Evolutionary conservation across 768 basidiomycete genomes (phyloP), one percentile per base, ranked within the genome.

Genomic region (Chalciporus pseudorubinellus): DNA sequence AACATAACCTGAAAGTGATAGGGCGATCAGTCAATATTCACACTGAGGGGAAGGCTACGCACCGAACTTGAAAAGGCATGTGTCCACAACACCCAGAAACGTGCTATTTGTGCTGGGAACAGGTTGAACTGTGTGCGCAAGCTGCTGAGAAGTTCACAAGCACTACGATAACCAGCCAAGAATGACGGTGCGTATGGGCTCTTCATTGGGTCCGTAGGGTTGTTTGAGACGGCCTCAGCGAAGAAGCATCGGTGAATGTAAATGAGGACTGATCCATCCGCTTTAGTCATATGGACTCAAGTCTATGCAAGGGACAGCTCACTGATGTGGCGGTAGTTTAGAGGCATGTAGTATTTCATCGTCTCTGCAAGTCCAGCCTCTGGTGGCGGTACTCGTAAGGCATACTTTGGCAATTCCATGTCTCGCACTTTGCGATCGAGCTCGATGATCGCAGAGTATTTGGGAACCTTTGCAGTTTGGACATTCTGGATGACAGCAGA

Each of bases 241-340:
- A 89, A 87, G 73, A 85, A 89, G 58, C 84, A 82, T 14, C 87
- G 83, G 63, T 88, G 86, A 44, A 88, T 78, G 61, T 87, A 87
- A 9, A 88, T 69, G 28, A 88, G 72, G n/a, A 83, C 86, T 88
- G 50, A 2, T 20, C 45, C 24, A 26, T 44, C 21, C 29, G 39
- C 19, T 10, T 12, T 36, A 38, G 20, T 19, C 19, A 26, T 8
- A 31, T 13, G 29, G 29, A 12, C 29, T 31, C 22, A 10, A 18
- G 39, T 39, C 21, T 39, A 7, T 11, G 41, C 7, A 48, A 39
- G 42, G 3, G 1, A 31, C 3, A 66, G 61, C 83, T 60, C 20
- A 88, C 87, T 82, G 31, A 84, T 72, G 59, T 86, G 80, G 1
- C 83, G 77, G 64, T 89, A 89, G 60, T 89, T 88, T 29, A 68